These are phyloP conservation scores for Neurospora tetraspora DNA, from an alignment of 495 filamentous ascomycete species.

Conservation along the genomic window DNA sequence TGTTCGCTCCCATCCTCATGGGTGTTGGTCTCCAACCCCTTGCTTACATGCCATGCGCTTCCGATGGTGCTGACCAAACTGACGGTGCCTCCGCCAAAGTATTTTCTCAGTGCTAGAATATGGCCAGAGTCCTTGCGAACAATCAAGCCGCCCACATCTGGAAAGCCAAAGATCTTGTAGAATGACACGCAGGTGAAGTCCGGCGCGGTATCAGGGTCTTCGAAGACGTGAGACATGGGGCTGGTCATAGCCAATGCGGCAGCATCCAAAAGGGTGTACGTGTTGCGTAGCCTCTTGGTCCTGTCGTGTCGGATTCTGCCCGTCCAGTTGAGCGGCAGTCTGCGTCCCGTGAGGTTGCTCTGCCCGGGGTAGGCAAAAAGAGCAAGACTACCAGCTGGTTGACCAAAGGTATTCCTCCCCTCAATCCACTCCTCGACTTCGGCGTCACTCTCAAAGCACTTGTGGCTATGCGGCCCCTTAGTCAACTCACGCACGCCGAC, in stretches of 20 bases:
- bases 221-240: constrained; percentile 46
- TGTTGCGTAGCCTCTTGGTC: constrained; percentile 30
- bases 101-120: constrained; percentile 51
- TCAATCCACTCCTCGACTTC: constrained; percentile 58
- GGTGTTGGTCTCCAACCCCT: constrained; percentile 28
- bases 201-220: constrained; percentile 47
- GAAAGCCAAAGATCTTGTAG: constrained; percentile 80
- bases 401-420: constrained; percentile 15
- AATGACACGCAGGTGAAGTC: constrained; percentile 66
- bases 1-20: not conserved
- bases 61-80: constrained; percentile 52
- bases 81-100: constrained; percentile 73
- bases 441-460: constrained; percentile 51
- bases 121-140: constrained; percentile 53
- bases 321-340: constrained; percentile 54
- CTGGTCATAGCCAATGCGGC: constrained; percentile 62
- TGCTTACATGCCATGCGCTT: constrained; percentile 55
- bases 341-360: constrained; percentile 68
- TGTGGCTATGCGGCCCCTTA: constrained; percentile 28
- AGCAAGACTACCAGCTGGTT: constrained; percentile 26
- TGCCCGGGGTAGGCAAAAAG: constrained; percentile 72
- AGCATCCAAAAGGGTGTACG: constrained; percentile 61
- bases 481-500: constrained; percentile 60
- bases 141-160: constrained; percentile 63
- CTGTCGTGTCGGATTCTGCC: constrained; percentile 31